Conservation (phyloP, 306 rosid genomes). For the Betula pendula region DNA sequence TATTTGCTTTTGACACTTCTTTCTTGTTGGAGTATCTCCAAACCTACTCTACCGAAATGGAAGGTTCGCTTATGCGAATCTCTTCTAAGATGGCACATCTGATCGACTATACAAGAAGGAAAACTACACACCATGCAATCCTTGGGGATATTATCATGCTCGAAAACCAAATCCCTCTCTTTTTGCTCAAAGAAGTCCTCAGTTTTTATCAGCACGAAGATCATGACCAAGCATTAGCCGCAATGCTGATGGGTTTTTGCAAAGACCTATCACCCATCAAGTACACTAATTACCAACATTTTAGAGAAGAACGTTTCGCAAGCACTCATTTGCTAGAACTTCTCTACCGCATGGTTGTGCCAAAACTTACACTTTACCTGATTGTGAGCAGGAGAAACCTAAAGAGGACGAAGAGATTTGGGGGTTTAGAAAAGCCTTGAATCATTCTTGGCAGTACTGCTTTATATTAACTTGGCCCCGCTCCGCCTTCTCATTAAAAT, state of each 20-base stretch:
- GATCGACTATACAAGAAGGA: neutral
- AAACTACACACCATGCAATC: neutral
- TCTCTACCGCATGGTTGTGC: neutral
- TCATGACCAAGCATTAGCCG: neutral
- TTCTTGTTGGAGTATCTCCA: conserved; percentile 14
- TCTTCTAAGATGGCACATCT: neutral
- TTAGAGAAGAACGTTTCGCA: neutral
- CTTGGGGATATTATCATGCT: conserved; percentile 21
- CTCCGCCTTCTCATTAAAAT: neutral
- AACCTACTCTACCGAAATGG: neutral
- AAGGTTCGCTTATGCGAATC: neutral
- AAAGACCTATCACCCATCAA: conserved; percentile 4
- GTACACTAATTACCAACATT: neutral
- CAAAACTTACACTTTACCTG: neutral
- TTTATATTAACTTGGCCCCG: neutral
- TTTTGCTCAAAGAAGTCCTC: conserved; percentile 2
- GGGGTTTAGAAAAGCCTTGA: neutral
- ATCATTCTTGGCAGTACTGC: neutral
- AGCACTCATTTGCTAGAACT: conserved; percentile 24
- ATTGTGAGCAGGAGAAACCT: neutral
- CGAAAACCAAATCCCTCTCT: conserved; percentile 22
- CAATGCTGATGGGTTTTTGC: conserved; percentile 8
- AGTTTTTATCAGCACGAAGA: neutral
- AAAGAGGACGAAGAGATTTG: neutral
- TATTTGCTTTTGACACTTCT: conserved; percentile 10